These are phyloP conservation scores for Hemileccinum rubropunctum DNA, from an alignment of 768 basidiomycete genomes.

Conservation along the genomic window DNA sequence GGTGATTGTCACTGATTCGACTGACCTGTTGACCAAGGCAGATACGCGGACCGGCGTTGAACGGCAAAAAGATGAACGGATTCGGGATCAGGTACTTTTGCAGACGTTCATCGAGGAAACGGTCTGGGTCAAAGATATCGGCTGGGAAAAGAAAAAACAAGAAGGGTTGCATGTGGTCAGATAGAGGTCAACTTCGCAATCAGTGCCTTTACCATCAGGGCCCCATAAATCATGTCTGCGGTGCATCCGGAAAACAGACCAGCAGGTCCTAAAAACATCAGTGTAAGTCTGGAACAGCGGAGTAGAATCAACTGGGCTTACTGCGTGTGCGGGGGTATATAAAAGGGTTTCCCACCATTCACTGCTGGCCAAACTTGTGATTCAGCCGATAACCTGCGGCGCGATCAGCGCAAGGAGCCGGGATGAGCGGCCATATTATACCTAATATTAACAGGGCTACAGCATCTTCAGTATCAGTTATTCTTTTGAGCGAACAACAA, in stretches of 20 bases:
- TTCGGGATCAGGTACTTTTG: conserved; percentile 53
- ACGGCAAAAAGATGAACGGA: conserved; percentile 68
- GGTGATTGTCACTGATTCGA: no score
- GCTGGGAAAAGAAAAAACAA: conserved; percentile 6
- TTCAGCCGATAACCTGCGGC: conserved; percentile 15
- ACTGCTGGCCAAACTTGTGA: conserved; percentile 19
- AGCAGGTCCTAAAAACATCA: conserved; percentile 5
- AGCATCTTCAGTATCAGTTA: conserved; percentile 1
- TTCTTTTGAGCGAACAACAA: background rate
- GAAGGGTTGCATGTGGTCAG: no score
- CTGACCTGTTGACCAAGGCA: conserved; percentile 60
- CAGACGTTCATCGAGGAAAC: conserved; percentile 59
- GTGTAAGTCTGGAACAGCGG: background rate
- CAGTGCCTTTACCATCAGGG: conserved; percentile 29
- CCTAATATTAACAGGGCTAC: conserved; percentile 25
- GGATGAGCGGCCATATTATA: background rate
- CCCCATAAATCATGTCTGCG: conserved; percentile 25
- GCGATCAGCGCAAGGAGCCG: background rate
- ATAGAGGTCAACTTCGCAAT: background rate
- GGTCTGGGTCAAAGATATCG: conserved; percentile 58
- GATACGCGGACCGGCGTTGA: conserved; percentile 66
- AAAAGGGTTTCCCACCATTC: conserved; percentile 44
- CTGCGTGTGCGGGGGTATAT: conserved; percentile 44
- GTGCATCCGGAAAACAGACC: conserved; percentile 34
- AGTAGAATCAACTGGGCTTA: conserved; percentile 8